Conservation (phyloP, 2,329 filamentous ascomycete species). For the Colletotrichum chlorophyti region DNA sequence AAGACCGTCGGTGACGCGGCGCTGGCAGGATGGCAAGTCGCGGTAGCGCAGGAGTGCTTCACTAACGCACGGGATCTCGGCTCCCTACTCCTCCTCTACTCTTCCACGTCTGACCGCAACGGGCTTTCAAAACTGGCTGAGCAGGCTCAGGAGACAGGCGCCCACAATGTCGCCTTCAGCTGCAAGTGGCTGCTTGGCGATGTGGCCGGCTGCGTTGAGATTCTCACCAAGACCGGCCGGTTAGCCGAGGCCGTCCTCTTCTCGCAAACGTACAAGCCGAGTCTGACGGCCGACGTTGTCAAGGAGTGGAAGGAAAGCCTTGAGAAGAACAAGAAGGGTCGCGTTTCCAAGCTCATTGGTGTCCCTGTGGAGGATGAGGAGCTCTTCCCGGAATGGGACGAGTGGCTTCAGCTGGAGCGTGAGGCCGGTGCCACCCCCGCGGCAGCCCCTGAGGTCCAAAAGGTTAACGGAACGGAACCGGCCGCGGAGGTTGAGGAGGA, state of each 20-base stretch:
- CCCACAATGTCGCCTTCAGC: slow-evolving; percentile 93
- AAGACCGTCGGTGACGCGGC: slow-evolving; percentile 96
- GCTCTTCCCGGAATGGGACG: slow-evolving; percentile 95
- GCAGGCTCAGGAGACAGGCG: slow-evolving; percentile 77
- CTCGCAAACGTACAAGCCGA: slow-evolving; percentile 94
- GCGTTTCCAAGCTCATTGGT: slow-evolving; percentile 83
- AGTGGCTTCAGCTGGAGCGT: slow-evolving; percentile 82
- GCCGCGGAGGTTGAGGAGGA: slow-evolving; percentile 32
- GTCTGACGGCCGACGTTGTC: slow-evolving; percentile 71
- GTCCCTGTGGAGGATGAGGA: slow-evolving; percentile 84
- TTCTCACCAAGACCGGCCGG: slow-evolving; percentile 80
- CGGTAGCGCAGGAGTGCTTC: slow-evolving; percentile 92
- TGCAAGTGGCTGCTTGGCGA: slow-evolving; percentile 88
- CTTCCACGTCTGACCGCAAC: slow-evolving; percentile 79
- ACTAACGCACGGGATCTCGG: slow-evolving; percentile 88
- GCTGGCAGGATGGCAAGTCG: slow-evolving; percentile 83
- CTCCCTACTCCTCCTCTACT: slow-evolving; percentile 86
- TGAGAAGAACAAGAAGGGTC: slow-evolving; percentile 84
- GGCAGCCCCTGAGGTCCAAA: slow-evolving; percentile 34
- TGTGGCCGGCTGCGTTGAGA: slow-evolving; percentile 79
- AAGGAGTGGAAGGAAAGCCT: slow-evolving; percentile 82
- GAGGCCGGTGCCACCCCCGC: slow-evolving; percentile 61
- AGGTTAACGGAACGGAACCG: slow-evolving; percentile 36
- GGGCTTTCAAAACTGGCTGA: slow-evolving; percentile 76
- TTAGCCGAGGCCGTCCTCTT: slow-evolving; percentile 89